A percentile compares a stretch with the other conserved stretches of the same genome.
phyloP scores from a whole-genome alignment of 345 rosid species.

The Brassica rapa region DNA sequence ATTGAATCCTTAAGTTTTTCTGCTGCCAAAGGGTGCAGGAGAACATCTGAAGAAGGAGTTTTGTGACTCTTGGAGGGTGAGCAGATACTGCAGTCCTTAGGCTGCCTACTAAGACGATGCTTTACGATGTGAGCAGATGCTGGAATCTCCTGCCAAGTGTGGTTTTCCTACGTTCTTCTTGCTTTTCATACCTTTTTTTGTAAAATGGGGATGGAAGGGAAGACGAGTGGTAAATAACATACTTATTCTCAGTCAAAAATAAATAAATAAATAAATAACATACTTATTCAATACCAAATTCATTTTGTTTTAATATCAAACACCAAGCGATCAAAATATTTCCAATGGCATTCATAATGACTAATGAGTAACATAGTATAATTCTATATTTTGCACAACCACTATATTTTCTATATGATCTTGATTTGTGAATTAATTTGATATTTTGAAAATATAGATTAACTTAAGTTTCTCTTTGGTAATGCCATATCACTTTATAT shows the following conservation, averaged over 20 bases:
- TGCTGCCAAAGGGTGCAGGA: too few species aligned
- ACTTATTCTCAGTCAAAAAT: background rate
- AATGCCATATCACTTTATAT: background rate
- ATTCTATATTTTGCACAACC: background rate
- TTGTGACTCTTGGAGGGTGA: too few species aligned
- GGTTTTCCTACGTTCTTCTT: too few species aligned
- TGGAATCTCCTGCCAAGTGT: too few species aligned
- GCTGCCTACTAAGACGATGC: too few species aligned
- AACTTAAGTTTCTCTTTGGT: background rate
- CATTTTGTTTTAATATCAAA: background rate
- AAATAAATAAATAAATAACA: background rate
- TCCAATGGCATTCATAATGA: background rate
- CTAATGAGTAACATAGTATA: background rate
- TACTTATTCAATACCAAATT: slow-evolving; percentile 8
- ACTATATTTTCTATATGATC: background rate
- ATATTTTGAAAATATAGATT: background rate
- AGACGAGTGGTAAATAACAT: slow-evolving; percentile 39
- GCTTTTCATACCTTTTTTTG: too few species aligned
- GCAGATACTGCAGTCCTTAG: too few species aligned
- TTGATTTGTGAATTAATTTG: background rate
- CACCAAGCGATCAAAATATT: background rate
- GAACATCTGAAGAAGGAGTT: too few species aligned
- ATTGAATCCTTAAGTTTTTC: too few species aligned
- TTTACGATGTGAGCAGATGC: too few species aligned
- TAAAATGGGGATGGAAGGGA: slow-evolving; percentile 9